These are phyloP conservation scores for Xylariales sp. DNA, from an alignment of 2,329 filamentous ascomycete genomes.

Conservation along the genomic window DNA sequence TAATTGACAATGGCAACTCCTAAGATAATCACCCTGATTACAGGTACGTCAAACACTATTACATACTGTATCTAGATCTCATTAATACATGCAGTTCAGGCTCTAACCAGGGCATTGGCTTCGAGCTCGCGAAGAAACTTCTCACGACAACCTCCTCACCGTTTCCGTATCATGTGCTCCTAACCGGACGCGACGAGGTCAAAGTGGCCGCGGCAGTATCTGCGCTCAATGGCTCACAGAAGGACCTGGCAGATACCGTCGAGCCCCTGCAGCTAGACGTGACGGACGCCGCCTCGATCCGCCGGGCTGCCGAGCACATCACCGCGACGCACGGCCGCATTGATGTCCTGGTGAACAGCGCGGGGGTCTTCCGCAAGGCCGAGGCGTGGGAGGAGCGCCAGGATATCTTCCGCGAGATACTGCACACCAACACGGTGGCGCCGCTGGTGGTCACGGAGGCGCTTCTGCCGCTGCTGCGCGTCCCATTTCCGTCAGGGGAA, in stretches of 20 bases:
- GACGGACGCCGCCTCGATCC: background rate
- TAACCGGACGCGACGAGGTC: background rate
- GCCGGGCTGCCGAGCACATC: background rate
- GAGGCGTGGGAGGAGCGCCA: background rate
- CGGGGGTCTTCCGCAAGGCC: background rate
- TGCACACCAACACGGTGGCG: background rate
- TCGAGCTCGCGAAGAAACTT: background rate
- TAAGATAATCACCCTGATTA: too few relatives aligned
- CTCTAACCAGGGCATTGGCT: background rate
- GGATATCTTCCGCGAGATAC: background rate
- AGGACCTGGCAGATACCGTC: background rate
- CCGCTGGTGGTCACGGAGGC: background rate
- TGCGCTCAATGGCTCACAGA: background rate
- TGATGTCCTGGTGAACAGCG: background rate
- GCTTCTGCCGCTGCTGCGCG: background rate
- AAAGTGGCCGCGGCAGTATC: background rate
- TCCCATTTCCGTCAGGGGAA: background rate
- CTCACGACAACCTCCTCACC: background rate
- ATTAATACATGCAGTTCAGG: too few relatives aligned
- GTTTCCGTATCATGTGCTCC: background rate
- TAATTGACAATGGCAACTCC: too few relatives aligned
- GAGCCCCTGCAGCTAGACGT: background rate
- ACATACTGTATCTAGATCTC: too few relatives aligned
- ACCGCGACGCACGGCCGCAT: background rate
- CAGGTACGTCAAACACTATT: too few relatives aligned